Evolutionary conservation across 73 alveolate genomes (phyloP).

Genomic region (Urostyla sp.): DNA sequence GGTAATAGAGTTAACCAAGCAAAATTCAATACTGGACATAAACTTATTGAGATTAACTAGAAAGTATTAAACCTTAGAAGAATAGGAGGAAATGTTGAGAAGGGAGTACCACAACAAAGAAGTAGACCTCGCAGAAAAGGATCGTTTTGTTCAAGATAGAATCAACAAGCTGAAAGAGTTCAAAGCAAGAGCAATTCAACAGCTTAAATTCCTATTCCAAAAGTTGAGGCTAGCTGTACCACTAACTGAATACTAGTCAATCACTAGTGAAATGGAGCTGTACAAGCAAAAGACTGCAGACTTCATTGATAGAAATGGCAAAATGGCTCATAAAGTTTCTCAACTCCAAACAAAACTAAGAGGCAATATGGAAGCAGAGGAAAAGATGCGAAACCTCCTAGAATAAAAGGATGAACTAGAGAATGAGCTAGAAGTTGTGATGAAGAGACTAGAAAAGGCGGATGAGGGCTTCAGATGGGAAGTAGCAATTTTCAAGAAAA

Average conservation of each 20-base stretch:
- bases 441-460: constrained; percentile 59
- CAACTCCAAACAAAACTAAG: constrained; percentile 60
- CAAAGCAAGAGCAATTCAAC: constrained; percentile 68
- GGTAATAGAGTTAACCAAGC: constrained; percentile 68
- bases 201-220: constrained; percentile 62
- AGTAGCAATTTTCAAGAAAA: constrained; percentile 52
- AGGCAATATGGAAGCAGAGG: constrained; percentile 53
- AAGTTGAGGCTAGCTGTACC: constrained; percentile 71
- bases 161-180: constrained; percentile 67
- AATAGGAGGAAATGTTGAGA: constrained; percentile 67
- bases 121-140: constrained; percentile 77
- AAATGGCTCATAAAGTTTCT: constrained; percentile 40
- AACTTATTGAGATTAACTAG: constrained; percentile 68
- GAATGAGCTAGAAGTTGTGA: constrained; percentile 63
- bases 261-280: constrained; percentile 45
- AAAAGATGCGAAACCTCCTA: constrained; percentile 50
- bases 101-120: constrained; percentile 70
- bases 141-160: constrained; percentile 45
- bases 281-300: constrained; percentile 70
- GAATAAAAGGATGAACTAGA: constrained; percentile 73
- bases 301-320: constrained; percentile 49
- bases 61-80: constrained; percentile 63
- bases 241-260: constrained; percentile 55
- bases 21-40: constrained; percentile 84
- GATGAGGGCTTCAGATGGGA: constrained; percentile 74